Evolutionary conservation across 106 monocot species (phyloP).

Genomic region (Agapanthus africanus): DNA sequence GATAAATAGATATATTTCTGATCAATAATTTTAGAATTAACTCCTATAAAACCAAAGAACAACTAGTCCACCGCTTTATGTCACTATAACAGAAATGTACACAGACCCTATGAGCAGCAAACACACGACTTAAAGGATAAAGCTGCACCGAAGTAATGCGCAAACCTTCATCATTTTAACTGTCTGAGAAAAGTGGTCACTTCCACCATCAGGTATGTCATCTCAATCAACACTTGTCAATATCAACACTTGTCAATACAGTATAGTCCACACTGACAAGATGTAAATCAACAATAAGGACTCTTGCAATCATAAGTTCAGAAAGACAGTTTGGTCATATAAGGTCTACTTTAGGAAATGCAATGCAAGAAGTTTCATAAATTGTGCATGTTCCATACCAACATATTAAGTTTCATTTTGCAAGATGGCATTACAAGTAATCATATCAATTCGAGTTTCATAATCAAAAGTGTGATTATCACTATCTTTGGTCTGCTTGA

Average conservation of each 20-base stretch:
- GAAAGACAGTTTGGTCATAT: neutral
- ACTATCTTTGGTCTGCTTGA: neutral
- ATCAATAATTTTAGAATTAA: neutral
- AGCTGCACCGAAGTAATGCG: neutral
- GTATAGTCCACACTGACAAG: constrained; percentile 87
- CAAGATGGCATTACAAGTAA: neutral
- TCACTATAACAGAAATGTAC: neutral
- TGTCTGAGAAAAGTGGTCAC: constrained; percentile 83
- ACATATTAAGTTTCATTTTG: neutral
- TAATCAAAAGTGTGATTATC: neutral
- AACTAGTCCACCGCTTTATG: neutral
- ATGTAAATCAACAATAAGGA: neutral
- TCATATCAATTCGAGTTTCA: neutral
- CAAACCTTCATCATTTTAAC: constrained; percentile 72
- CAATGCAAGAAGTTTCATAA: constrained; percentile 4
- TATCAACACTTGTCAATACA: constrained; percentile 90
- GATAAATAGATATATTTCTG: neutral
- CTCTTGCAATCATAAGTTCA: neutral
- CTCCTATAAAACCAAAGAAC: neutral
- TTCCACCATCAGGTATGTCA: constrained; percentile 97
- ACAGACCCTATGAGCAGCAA: neutral
- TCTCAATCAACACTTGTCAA: no score
- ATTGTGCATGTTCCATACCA: neutral
- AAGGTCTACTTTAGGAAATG: neutral
- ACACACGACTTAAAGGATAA: neutral